A percentile compares a stretch with the other conserved stretches of the same genome.
phyloP scores from a whole-genome alignment of 148 eudicot species.

The Rhododendron ovatum region DNA sequence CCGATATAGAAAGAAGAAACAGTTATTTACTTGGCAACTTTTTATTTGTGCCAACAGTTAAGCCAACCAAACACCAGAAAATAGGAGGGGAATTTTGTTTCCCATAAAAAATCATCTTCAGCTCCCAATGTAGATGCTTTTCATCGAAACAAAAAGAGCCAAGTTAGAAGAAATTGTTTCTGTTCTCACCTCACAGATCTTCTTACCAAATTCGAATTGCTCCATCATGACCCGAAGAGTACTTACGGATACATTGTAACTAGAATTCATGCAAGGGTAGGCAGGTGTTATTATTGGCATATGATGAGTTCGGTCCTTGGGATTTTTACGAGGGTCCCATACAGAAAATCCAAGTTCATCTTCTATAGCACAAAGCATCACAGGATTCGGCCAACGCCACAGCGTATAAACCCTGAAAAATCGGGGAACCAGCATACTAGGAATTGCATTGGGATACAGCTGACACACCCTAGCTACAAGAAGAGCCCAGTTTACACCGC shows the following conservation, averaged over 20 bases:
- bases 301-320: constrained; percentile 71
- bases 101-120: background rate
- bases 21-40: background rate
- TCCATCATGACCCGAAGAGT: constrained; percentile 85
- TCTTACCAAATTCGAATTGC: constrained; percentile 69
- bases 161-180: background rate
- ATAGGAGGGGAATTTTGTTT: background rate
- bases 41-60: background rate
- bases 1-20: background rate
- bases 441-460: constrained; percentile 85
- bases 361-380: constrained; percentile 80
- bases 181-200: constrained; percentile 61
- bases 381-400: constrained; percentile 97
- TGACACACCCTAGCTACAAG: constrained; percentile 91
- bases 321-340: constrained; percentile 89
- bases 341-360: constrained; percentile 74
- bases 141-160: background rate
- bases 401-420: constrained; percentile 82
- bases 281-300: constrained; percentile 99
- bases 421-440: constrained; percentile 86
- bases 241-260: constrained; percentile 87
- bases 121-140: background rate
- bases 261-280: constrained; percentile 94
- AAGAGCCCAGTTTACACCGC: constrained; percentile 95
- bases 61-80: background rate